A percentile compares a stretch with the other conserved stretches of the same genome.
These are phyloP conservation scores for Suillus bovinus DNA, from an alignment of 768 basidiomycete genomes.

Conservation along the genomic window DNA sequence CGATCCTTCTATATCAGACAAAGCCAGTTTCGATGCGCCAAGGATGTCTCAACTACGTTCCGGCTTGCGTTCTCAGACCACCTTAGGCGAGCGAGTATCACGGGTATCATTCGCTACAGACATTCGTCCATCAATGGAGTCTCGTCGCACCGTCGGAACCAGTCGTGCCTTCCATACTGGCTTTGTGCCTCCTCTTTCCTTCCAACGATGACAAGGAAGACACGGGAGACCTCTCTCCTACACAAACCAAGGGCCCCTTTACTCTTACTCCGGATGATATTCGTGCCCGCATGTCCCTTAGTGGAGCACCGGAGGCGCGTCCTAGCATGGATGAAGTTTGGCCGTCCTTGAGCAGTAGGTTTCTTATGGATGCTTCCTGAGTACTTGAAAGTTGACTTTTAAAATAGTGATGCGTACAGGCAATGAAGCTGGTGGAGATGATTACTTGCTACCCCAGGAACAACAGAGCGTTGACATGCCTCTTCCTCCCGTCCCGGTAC, in stretches of 20 bases:
- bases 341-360: conserved; percentile 68
- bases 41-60: conserved; percentile 50
- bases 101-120: conserved; percentile 74
- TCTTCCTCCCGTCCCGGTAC: conserved; percentile 34
- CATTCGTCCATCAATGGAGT: conserved; percentile 47
- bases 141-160: conserved; percentile 38
- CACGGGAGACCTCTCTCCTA: conserved; percentile 40
- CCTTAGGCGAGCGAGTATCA: conserved; percentile 49
- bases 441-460: conserved; percentile 45
- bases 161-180: conserved; percentile 45
- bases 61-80: conserved; percentile 49
- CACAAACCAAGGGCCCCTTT: conserved; percentile 42
- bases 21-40: conserved; percentile 40
- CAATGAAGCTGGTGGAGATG: conserved; percentile 31
- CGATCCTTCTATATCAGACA: conserved; percentile 32
- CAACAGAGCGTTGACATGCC: conserved; percentile 26
- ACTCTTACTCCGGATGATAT: conserved; percentile 63
- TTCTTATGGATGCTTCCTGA: conserved; percentile 4
- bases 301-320: conserved; percentile 30
- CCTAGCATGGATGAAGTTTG: conserved; percentile 57
- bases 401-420: conserved; percentile 73
- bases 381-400: conserved; percentile 11
- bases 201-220: conserved; percentile 29
- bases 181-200: conserved; percentile 44
- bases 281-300: conserved; percentile 46